Evolutionary conservation across 805 yeast species (phyloP).

Genomic region (Ogataea populi-albae): DNA sequence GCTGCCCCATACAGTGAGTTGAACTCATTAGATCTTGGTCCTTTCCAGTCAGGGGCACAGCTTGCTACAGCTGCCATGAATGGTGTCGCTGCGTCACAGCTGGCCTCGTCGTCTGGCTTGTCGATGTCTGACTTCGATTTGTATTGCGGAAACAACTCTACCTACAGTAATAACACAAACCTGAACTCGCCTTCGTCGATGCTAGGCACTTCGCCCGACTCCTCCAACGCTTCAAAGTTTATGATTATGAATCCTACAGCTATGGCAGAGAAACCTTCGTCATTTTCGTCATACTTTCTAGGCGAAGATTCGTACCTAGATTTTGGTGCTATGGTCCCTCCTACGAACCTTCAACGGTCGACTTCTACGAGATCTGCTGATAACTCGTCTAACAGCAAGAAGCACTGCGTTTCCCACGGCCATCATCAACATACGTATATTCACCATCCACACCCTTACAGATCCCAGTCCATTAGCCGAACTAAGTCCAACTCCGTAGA

Average conservation of each 20-base stretch:
- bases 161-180: constrained; percentile 6
- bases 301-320: constrained; percentile 18
- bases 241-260: constrained; percentile 8
- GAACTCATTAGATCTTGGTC: constrained; percentile 21
- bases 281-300: constrained; percentile 10
- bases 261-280: constrained; percentile 1
- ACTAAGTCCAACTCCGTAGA: constrained; percentile 12
- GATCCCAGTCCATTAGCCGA: constrained; percentile 13
- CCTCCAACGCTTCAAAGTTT: constrained; percentile 7
- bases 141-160: constrained; percentile 1
- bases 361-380: constrained; percentile 16
- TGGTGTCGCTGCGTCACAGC: constrained; percentile 14
- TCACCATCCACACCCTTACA: constrained; percentile 27
- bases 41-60: constrained; percentile 32
- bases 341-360: constrained; percentile 17
- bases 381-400: constrained; percentile 4
- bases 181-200: constrained; percentile 16
- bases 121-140: constrained; percentile 31
- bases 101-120: constrained; percentile 14
- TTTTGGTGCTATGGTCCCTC: constrained; percentile 14
- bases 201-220: constrained; percentile 19
- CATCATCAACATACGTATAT: constrained; percentile 16
- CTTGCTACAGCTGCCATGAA: constrained; percentile 31
- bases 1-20: no score
- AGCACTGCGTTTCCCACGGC: constrained; percentile 11